Conservation (phyloP, 768 basidiomycete species). For the Lactarius pseudohatsudake region DNA sequence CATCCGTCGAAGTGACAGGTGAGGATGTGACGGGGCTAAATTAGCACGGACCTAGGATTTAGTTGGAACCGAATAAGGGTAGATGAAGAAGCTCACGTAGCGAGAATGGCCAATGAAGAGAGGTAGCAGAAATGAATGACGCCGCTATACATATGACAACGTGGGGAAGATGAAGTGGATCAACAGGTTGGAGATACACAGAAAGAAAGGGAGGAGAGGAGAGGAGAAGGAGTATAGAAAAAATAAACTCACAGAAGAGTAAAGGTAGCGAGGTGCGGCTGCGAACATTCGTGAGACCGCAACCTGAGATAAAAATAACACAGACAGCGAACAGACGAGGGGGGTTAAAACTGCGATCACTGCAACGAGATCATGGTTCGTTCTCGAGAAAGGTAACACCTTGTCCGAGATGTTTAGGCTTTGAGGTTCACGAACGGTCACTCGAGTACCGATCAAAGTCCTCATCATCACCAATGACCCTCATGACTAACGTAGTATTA, state of each 20-base stretch:
- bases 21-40: neutral
- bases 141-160: neutral
- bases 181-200: neutral
- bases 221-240: neutral
- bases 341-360: neutral
- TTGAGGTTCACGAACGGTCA: no score
- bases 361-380: neutral
- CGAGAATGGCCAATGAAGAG: neutral
- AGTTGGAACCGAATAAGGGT: neutral
- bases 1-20: neutral
- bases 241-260: neutral
- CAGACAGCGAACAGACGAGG: neutral
- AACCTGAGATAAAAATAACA: neutral
- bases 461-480: neutral
- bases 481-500: neutral
- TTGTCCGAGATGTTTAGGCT: neutral
- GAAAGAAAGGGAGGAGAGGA: neutral
- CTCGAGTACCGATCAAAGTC: no score
- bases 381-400: neutral
- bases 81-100: slow-evolving; percentile 4
- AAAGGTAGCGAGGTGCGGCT: neutral
- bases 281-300: neutral
- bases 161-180: neutral
- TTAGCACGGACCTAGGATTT: neutral
- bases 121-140: neutral